Base-by-base conservation (phyloP, 331 rosid species). In the Malus hybrid region DNA sequence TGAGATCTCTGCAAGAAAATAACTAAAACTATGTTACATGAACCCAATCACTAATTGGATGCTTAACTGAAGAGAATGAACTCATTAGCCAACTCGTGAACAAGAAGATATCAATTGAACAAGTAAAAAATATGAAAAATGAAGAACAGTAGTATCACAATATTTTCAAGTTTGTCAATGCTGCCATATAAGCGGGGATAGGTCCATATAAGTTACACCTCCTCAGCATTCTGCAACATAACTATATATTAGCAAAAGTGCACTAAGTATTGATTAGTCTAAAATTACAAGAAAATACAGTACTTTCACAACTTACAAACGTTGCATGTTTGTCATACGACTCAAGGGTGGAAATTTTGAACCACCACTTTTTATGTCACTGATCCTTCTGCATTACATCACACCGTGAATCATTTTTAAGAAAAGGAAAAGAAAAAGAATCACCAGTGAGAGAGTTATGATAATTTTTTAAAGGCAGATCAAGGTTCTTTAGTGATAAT, bases 1-100 rank as follows among this genome's bases (percentile, higher is more conserved):
- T 79, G 16, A 79, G 75, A 67, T 79, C 82, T 60, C 82, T 79
- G 70, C 53, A 9, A 39, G 44, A 9, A 39, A 57, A 26, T 9
- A 48, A 36, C 61, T 32, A 6, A 39, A 53, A n/a, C 6, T 5
- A 32, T n/a, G 2, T 61, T 30, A 20, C 26, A 53, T 39, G 44
- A 39, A 39, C 12, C 44, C 44, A 39, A 9, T 39, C 1, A 39
- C 44, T 39, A 39, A 39, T 39, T 71, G 20, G 65, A 71, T 11
- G 8, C 8, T 71, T 53, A 12, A 55, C 63, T 33, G 20, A 63
- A 58, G 2, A 10, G 30, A 73, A 5, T 6, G 33, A 30, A 39
- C 65, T 55, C 65, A 1, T 42, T 44, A 18, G 11, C 44, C 44
- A 39, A 39, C 44, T 39, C 44, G 12, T 1, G 32, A 6, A 26